Evolutionary conservation across 176 grass and related monocot genomes (phyloP).

Genomic region (Cymbopogon citratus): DNA sequence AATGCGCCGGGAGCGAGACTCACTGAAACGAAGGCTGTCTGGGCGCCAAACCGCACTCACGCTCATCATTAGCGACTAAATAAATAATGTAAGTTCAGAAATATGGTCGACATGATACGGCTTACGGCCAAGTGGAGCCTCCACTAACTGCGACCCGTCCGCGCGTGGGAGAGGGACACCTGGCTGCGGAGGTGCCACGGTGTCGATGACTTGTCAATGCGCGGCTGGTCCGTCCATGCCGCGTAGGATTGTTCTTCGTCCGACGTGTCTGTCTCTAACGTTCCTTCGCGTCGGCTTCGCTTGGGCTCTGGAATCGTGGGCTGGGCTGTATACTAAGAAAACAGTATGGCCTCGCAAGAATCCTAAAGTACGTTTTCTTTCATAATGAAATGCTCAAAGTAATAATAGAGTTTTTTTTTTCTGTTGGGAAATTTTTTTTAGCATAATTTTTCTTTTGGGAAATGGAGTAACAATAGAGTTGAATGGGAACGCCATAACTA

Average conservation of each 20-base stretch:
- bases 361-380: neutral
- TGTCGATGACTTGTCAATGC: constrained; percentile 46
- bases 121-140: constrained; percentile 29
- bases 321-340: neutral
- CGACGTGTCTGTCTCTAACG: constrained; percentile 13
- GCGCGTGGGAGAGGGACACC: neutral
- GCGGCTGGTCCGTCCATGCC: neutral
- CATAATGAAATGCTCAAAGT: too few relatives aligned
- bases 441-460: too few relatives aligned
- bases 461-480: too few relatives aligned
- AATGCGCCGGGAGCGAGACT: too few relatives aligned
- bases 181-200: neutral
- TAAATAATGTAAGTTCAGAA: neutral
- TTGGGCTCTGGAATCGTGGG: neutral
- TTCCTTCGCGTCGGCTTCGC: neutral
- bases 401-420: too few relatives aligned
- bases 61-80: constrained; percentile 27
- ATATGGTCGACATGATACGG: constrained; percentile 23
- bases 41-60: constrained; percentile 41
- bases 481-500: too few relatives aligned
- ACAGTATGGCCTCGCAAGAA: neutral
- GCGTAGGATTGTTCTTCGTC: neutral
- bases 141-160: constrained; percentile 43
- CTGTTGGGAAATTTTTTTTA: too few relatives aligned
- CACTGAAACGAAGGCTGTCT: constrained; percentile 13